Evolutionary conservation across 1,139 yeast genomes (phyloP), one percentile per base, ranked within the genome.

Genomic region (Pichia sp.): DNA sequence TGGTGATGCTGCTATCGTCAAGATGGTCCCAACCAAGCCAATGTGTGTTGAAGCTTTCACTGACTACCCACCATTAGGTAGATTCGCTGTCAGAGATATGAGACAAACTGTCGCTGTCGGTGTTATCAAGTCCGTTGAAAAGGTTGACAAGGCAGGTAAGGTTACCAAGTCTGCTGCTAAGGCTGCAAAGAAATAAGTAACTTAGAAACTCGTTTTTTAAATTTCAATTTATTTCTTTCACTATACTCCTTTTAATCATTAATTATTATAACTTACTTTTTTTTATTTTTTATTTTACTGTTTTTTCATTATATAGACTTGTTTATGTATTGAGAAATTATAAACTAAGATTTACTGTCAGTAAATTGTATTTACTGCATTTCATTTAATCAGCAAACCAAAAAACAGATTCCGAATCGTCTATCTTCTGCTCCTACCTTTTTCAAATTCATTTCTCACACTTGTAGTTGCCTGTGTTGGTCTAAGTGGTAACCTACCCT

Each of bases 11-110:
- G 92, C 94, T 69, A 83, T 85, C 68, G 95, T 85, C 72, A 85
- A 80, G 80, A 80, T 86, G 82, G 76, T 85, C 63, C 95, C 95
- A 74, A 77, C 94, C 74, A 87, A 87, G 87, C 96, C 96, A 82
- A 84, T 87, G 95, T 86, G 94, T 79, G 96, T 87, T 73, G 96
- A 87, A 82, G 80, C 95, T 68, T 87, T 84, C 94, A 79, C 94
- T 69, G 92, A 86, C 75, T 88, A 86, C 90, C 96, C 96, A 77
- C 96, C 96, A 73, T 85, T 88, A 72, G 96, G 96, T 74, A 88
- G 96, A 83, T 89, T 89, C 81, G 96, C 97, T 71, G 97, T 89
- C 82, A 92, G 97, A 85, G 97, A 89, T 78, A 89, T 89, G 97
- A 87, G 97, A 85, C 96, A 88, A 79, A 89, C 97, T 66, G 97